Evolutionary conservation across 352 stramenopile species (phyloP), one percentile per base, ranked within the genome.

Genomic region (Phytophthora nicotianae): DNA sequence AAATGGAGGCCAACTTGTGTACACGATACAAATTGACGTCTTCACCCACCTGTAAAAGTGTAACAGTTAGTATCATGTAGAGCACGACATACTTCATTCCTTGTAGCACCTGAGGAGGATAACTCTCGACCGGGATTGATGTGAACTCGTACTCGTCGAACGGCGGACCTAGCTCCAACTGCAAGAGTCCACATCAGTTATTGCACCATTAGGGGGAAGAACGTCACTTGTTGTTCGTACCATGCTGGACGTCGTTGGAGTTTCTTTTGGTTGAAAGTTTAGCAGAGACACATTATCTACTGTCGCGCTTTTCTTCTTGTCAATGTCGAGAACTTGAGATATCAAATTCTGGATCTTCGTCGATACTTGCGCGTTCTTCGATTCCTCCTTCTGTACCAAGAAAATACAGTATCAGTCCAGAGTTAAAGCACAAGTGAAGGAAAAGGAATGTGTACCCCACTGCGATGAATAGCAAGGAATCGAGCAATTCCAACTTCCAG

Each of bases 1-100:
- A 88, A 58, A 92, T 90, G n/a, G 81, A 77, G 6, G 86, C 81
- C 40, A 90, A 68, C 26, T 89, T 87, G 70, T 92, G 84, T 14
- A 94, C 77, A 13, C 74, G 77, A 45, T 75, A 86, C 17, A 94
- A 62, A 35, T 90, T 88, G 10, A 92, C 82, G 40, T 77, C 62
- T 49, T 91, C 79, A 4, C 79, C 83, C 0, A 91, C 82, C 70
- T 89, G 57, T 10, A 3, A 55, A 23, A n/a, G 32, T 9, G 20
- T 8, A 35, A 35, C 6, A 35, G 38, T 5, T 19, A 26, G 19
- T 20, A 56, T 4, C 17, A 16, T 4, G 9, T 20, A 16, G 45
- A 40, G 24, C 23, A 19, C 14, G 14, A 50, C 16, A 50, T 21
- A 58, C 11, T 53, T 42, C 5, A 38, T 21, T 2, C 27, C 5